A percentile compares a stretch with the other conserved stretches of the same genome.
Evolutionary conservation across 805 yeast species (phyloP).

Genomic region (Komagataella pseudopastoris): DNA sequence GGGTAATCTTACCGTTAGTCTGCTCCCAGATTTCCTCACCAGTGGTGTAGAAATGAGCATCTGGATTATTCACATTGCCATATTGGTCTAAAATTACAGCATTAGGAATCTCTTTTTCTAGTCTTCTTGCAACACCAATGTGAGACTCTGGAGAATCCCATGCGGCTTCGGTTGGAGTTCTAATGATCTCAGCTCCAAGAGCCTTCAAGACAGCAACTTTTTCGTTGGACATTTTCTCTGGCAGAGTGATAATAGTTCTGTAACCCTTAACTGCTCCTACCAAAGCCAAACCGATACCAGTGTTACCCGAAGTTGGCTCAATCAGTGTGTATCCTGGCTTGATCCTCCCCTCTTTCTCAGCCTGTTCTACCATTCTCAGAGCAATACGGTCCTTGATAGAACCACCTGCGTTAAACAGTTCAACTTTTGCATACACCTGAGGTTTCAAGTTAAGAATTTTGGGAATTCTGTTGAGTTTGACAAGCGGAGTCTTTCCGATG

Average conservation of each 20-base stretch:
- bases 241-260: constrained; percentile 76
- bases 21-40: constrained; percentile 81
- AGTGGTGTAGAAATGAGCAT: constrained; percentile 75
- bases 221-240: constrained; percentile 88
- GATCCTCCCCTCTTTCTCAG: constrained; percentile 63
- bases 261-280: constrained; percentile 82
- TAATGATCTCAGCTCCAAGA: constrained; percentile 78
- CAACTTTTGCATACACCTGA: constrained; percentile 58
- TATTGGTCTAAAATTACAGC: constrained; percentile 80
- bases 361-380: constrained; percentile 74
- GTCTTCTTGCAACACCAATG: constrained; percentile 73
- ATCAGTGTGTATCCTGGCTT: constrained; percentile 73
- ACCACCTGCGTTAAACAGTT: constrained; percentile 81
- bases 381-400: constrained; percentile 86
- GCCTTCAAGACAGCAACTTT: constrained; percentile 82
- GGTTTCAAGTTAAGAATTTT: constrained; percentile 67
- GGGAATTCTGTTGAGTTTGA: constrained; percentile 63
- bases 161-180: constrained; percentile 89
- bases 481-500: constrained; percentile 79
- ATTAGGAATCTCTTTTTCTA: constrained; percentile 75
- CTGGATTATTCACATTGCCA: constrained; percentile 64
- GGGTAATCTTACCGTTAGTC: constrained; percentile 55
- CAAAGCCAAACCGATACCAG: constrained; percentile 82
- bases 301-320: constrained; percentile 86
- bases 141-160: constrained; percentile 90